phyloP scores from a whole-genome alignment of 106 monocot genomes.

The Chionographis japonica region DNA sequence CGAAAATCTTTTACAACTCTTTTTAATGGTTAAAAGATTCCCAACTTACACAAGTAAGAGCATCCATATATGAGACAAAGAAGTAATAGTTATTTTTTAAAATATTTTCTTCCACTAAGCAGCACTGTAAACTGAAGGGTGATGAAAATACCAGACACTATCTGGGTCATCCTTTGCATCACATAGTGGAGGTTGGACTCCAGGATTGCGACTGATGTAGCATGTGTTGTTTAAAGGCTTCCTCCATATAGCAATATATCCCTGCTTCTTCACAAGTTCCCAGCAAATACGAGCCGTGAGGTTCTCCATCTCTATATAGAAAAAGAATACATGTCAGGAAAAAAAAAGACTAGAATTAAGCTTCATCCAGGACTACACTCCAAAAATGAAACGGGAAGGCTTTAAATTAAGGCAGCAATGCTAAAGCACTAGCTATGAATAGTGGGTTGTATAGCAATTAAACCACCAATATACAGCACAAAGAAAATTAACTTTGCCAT shows the following conservation, averaged over 20 bases:
- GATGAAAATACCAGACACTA: constrained; percentile 64
- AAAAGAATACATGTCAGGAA: constrained; percentile 1
- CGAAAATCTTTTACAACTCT: background rate
- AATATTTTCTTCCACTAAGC: background rate
- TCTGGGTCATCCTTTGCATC: constrained; percentile 63
- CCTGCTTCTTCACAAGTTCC: constrained; percentile 86
- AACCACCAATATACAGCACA: too few species aligned
- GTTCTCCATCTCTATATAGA: constrained; percentile 68
- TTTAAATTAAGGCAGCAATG: background rate
- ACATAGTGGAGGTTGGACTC: constrained; percentile 59
- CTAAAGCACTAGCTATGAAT: too few species aligned
- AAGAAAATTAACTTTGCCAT: too few species aligned
- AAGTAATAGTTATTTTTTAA: too few species aligned
- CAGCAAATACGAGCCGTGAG: constrained; percentile 79
- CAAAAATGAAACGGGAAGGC: background rate
- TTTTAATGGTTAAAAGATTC: background rate
- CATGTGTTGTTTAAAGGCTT: constrained; percentile 85
- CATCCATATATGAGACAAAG: background rate
- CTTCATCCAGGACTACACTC: background rate
- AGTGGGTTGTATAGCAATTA: too few species aligned
- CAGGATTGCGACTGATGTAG: constrained; percentile 42
- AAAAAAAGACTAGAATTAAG: background rate
- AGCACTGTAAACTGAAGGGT: constrained; percentile 11
- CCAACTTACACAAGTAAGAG: background rate
- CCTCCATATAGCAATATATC: constrained; percentile 91